phyloP scores from a whole-genome alignment of 768 basidiomycete species.

The Daedalea quercina region DNA sequence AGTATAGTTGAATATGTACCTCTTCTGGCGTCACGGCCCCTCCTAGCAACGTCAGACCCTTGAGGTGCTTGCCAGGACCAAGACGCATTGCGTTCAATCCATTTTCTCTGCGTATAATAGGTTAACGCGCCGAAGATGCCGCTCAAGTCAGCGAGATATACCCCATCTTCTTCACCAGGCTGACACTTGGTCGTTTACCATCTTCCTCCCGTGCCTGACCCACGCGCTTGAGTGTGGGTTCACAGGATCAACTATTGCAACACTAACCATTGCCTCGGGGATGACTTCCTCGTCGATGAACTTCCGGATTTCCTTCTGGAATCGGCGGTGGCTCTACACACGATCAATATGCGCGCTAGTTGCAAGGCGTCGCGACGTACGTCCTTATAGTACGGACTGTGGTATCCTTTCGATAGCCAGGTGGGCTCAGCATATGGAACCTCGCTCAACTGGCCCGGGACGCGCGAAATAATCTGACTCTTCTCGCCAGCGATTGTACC shows the following conservation, averaged over 20 bases:
- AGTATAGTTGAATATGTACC: constrained; percentile 26
- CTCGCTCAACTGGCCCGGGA: constrained; percentile 53
- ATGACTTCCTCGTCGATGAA: constrained; percentile 66
- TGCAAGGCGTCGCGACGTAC: constrained; percentile 26
- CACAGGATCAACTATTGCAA: not conserved
- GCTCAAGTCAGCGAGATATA: constrained; percentile 23
- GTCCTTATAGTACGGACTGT: constrained; percentile 74
- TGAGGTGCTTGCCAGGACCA: constrained; percentile 84
- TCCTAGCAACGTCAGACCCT: constrained; percentile 69
- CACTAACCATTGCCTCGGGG: constrained; percentile 28
- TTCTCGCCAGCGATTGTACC: constrained; percentile 65
- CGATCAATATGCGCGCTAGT: not conserved
- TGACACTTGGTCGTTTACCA: constrained; percentile 79
- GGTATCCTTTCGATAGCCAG: constrained; percentile 67
- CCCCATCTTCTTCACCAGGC: constrained; percentile 81
- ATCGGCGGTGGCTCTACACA: constrained; percentile 48
- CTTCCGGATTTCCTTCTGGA: constrained; percentile 55
- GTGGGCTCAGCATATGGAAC: constrained; percentile 89
- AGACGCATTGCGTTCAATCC: constrained; percentile 85
- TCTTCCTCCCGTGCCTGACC: constrained; percentile 70
- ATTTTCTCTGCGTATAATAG: constrained; percentile 33
- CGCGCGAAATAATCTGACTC: constrained; percentile 41
- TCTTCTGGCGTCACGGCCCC: constrained; percentile 75
- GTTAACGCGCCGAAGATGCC: not conserved
- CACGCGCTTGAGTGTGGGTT: not conserved